These are phyloP conservation scores for Dendryphion nanum DNA, from an alignment of 2,329 filamentous ascomycete species.

Conservation along the genomic window DNA sequence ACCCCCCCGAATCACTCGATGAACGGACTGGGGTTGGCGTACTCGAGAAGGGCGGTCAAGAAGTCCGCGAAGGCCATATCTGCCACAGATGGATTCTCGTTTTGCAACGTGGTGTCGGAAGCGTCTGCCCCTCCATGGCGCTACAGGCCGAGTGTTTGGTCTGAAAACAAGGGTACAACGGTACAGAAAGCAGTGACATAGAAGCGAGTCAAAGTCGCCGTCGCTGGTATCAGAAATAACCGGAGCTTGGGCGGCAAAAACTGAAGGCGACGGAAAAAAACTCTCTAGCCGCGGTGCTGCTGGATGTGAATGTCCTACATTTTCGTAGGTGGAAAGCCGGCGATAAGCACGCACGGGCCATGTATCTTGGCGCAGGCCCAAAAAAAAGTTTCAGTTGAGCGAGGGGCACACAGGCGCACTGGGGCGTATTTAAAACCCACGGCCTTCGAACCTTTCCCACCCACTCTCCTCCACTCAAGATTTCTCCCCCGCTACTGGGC, in stretches of 20 bases:
- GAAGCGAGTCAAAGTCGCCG: constrained; percentile 1
- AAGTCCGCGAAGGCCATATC: constrained; percentile 1
- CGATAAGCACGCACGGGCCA: not conserved
- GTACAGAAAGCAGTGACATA: not conserved
- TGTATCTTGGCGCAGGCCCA: too few species aligned
- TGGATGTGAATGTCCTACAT: not conserved
- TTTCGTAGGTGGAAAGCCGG: not conserved
- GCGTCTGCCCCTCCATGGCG: too few species aligned
- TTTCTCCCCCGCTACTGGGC: constrained; percentile 19
- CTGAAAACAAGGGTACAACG: not conserved
- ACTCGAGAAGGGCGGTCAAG: constrained; percentile 11
- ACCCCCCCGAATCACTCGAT: constrained; percentile 1
- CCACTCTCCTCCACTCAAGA: constrained; percentile 4
- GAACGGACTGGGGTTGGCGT: constrained; percentile 1
- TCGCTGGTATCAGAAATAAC: not conserved
- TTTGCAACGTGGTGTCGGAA: constrained; percentile 9
- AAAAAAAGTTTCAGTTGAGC: constrained; percentile 10
- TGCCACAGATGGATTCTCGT: constrained; percentile 9
- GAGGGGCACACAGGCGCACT: constrained; percentile 17
- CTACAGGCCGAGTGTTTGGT: constrained; percentile 2
- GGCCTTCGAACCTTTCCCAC: too few species aligned
- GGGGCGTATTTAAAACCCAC: constrained; percentile 11
- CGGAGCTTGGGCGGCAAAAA: not conserved
- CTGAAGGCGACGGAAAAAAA: not conserved
- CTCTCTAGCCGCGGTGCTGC: not conserved